Percentiles rank a stretch among this genome's conserved stretches.
phyloP scores from a whole-genome alignment of 192 early-diverging fungal genomes.

The Gigaspora rosea region DNA sequence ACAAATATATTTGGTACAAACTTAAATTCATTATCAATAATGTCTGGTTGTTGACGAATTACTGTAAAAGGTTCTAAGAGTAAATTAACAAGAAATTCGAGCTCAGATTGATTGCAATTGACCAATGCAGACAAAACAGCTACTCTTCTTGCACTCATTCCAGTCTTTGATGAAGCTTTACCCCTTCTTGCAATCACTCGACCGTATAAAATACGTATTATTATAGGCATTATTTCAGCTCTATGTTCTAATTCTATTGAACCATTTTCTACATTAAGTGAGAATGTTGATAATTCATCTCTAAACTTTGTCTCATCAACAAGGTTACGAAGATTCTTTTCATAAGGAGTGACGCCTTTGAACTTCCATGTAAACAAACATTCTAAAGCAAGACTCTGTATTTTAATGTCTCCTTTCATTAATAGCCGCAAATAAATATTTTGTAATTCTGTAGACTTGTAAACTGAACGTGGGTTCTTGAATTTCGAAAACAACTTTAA shows the following conservation, averaged over 20 bases:
- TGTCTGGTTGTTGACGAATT: conserved; percentile 46
- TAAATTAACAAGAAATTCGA: conserved; percentile 74
- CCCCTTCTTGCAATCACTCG: conserved; percentile 82
- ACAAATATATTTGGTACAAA: conserved; percentile 43
- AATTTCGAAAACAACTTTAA: conserved; percentile 69
- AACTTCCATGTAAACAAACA: conserved; percentile 86
- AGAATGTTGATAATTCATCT: conserved; percentile 81
- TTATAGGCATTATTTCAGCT: conserved; percentile 68
- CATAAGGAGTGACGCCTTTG: conserved; percentile 65
- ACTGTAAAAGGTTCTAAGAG: conserved; percentile 78
- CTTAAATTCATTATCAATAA: conserved; percentile 43
- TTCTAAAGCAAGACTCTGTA: conserved; percentile 81
- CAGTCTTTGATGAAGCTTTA: conserved; percentile 70
- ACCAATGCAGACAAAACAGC: conserved; percentile 85
- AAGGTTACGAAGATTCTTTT: conserved; percentile 75
- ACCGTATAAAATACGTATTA: conserved; percentile 88
- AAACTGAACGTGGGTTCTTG: conserved; percentile 58
- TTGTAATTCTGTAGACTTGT: conserved; percentile 56
- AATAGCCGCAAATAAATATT: conserved; percentile 74
- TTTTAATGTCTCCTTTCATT: conserved; percentile 72
- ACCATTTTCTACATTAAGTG: conserved; percentile 61
- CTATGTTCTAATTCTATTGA: conserved; percentile 69
- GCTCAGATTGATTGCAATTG: conserved; percentile 63
- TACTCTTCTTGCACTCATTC: conserved; percentile 69
- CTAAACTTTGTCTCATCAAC: conserved; percentile 87